Conservation (phyloP, 345 rosid genomes). For the Hirschfeldia incana region DNA sequence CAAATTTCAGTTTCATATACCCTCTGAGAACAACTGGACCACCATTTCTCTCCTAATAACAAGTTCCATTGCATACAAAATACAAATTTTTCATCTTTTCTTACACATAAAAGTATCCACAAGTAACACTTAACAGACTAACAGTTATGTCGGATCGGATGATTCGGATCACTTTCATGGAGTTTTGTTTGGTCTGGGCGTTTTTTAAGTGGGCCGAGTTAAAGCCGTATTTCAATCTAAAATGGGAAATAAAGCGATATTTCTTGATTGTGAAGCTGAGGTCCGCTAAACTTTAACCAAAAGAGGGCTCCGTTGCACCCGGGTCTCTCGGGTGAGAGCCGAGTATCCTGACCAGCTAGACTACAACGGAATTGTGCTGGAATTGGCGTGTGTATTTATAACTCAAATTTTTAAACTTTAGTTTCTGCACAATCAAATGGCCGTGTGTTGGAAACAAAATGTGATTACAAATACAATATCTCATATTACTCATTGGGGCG, state of each 20-base stretch:
- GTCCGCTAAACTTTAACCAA: background rate
- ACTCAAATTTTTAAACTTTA: too few relatives aligned
- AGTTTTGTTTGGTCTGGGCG: background rate
- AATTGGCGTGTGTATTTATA: too few relatives aligned
- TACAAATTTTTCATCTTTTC: background rate
- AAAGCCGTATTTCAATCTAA: background rate
- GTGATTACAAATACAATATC: background rate
- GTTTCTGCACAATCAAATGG: background rate
- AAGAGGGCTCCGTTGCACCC: slow-evolving; percentile 23
- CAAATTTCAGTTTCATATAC: background rate
- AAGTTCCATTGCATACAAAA: background rate
- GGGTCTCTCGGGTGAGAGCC: slow-evolving; percentile 79
- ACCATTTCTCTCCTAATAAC: background rate
- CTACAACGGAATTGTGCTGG: slow-evolving; percentile 30
- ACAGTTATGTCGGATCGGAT: background rate
- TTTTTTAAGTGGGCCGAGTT: background rate
- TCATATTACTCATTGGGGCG: background rate
- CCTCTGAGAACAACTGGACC: background rate
- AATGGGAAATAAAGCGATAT: background rate
- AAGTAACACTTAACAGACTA: background rate
- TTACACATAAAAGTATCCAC: too few relatives aligned
- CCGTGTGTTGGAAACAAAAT: background rate
- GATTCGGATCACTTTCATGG: background rate
- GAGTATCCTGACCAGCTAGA: slow-evolving; percentile 64
- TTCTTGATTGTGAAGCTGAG: background rate